These are phyloP conservation scores for Chrysopogon serrulatus DNA, from an alignment of 176 grass and related monocot genomes.

Conservation along the genomic window DNA sequence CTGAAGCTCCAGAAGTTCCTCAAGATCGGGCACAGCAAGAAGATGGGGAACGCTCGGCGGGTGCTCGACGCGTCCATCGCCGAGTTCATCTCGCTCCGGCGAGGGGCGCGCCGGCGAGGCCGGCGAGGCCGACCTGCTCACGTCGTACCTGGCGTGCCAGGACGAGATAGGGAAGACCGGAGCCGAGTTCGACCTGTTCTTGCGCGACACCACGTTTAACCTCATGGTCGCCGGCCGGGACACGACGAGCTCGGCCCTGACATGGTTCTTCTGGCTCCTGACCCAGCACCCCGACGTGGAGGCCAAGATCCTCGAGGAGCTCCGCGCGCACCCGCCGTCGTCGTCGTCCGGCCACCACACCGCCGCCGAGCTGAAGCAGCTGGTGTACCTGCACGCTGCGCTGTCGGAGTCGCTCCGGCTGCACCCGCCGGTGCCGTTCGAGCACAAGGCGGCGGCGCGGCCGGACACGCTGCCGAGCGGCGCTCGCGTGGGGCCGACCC, in stretches of 20 bases:
- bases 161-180: slow-evolving; percentile 41
- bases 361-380: slow-evolving; percentile 31
- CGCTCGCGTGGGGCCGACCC: background rate
- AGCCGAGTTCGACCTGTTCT: slow-evolving; percentile 48
- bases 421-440: slow-evolving; percentile 70
- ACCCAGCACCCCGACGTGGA: slow-evolving; percentile 49
- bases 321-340: slow-evolving; percentile 14
- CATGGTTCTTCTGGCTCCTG: slow-evolving; percentile 90
- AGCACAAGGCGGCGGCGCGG: slow-evolving; percentile 48
- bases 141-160: slow-evolving; percentile 48
- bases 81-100: slow-evolving; percentile 42
- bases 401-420: slow-evolving; percentile 72
- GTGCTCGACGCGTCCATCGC: slow-evolving; percentile 52
- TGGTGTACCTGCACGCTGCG: slow-evolving; percentile 77
- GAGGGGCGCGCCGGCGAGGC: background rate
- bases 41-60: slow-evolving; percentile 30
- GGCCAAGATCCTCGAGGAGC: slow-evolving; percentile 58
- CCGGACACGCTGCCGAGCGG: slow-evolving; percentile 69
- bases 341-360: background rate
- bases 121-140: slow-evolving; percentile 37
- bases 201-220: slow-evolving; percentile 71
- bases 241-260: slow-evolving; percentile 52
- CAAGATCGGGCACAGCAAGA: slow-evolving; percentile 36
- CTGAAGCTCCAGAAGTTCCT: slow-evolving; percentile 34
- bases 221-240: slow-evolving; percentile 79